Conservation (phyloP, 257 asterid species). For the Leonotis leonurus region DNA sequence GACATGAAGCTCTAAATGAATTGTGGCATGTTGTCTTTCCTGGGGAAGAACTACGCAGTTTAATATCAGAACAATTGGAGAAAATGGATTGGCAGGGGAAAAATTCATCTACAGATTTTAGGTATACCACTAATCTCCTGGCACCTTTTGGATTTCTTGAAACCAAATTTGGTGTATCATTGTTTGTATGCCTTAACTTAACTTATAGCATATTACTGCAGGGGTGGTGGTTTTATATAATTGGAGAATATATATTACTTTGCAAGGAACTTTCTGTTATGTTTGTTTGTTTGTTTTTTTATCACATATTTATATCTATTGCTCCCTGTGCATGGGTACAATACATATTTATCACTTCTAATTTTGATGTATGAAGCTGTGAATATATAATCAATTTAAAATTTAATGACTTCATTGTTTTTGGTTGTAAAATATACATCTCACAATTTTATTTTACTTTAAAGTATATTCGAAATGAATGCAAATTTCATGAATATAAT, state of each 20-base stretch:
- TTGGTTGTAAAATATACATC: neutral
- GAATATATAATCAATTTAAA: neutral
- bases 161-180: neutral
- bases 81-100: conserved; percentile 99
- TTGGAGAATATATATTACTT: conserved; percentile 88
- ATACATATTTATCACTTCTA: neutral
- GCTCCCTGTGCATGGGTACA: neutral
- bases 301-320: neutral
- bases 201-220: conserved; percentile 22
- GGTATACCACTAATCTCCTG: conserved; percentile 37
- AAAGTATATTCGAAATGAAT: neutral
- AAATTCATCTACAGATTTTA: conserved; percentile 98
- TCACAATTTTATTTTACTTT: neutral
- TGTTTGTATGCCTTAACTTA: conserved; percentile 9
- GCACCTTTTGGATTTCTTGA: conserved; percentile 11
- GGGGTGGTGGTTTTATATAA: conserved; percentile 98
- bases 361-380: neutral
- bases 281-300: conserved; percentile 24
- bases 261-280: conserved; percentile 78
- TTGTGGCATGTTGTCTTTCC: conserved; percentile 93
- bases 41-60: conserved; percentile 64
- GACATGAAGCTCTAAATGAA: conserved; percentile 72
- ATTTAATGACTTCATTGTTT: neutral
- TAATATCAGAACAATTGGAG: conserved; percentile 97
- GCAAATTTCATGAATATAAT: neutral